Percentiles rank a stretch among this genome's conserved stretches.
Evolutionary conservation across 1,284 basidiomycete species (phyloP).

Genomic region (Apiotrichum mycotoxinovorans): DNA sequence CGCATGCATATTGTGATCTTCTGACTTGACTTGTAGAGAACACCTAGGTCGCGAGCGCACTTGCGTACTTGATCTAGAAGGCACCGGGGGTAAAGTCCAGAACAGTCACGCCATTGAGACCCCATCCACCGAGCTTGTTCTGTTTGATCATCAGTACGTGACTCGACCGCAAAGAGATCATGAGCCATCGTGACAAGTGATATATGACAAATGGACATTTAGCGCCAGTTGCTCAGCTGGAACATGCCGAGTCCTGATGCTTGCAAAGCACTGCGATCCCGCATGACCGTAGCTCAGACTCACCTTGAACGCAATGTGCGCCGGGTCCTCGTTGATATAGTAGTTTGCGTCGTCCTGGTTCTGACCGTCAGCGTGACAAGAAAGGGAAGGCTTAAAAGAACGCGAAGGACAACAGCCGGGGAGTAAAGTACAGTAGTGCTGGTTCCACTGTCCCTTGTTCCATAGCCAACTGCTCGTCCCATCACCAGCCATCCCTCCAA

Average conservation of each 20-base stretch:
- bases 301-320: slow-evolving; percentile 38
- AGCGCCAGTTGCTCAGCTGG: no score
- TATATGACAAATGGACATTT: no score
- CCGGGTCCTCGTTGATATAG: slow-evolving; percentile 37
- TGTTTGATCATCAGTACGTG: neutral
- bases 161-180: neutral
- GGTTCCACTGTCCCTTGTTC: no score
- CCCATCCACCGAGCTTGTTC: slow-evolving; percentile 17
- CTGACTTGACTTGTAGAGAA: no score
- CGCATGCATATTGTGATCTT: neutral
- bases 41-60: no score
- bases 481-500: no score
- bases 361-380: slow-evolving; percentile 14
- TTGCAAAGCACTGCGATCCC: no score
- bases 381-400: neutral
- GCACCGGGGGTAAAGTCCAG: slow-evolving; percentile 32
- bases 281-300: slow-evolving; percentile 8
- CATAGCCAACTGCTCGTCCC: no score
- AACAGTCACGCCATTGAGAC: slow-evolving; percentile 29
- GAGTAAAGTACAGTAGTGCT: no score
- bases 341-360: slow-evolving; percentile 35
- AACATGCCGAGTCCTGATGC: no score
- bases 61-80: neutral
- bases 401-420: no score
- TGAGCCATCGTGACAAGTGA: neutral